Conservation (phyloP, 1,284 basidiomycete species). For the Ustilago cynodontis region DNA sequence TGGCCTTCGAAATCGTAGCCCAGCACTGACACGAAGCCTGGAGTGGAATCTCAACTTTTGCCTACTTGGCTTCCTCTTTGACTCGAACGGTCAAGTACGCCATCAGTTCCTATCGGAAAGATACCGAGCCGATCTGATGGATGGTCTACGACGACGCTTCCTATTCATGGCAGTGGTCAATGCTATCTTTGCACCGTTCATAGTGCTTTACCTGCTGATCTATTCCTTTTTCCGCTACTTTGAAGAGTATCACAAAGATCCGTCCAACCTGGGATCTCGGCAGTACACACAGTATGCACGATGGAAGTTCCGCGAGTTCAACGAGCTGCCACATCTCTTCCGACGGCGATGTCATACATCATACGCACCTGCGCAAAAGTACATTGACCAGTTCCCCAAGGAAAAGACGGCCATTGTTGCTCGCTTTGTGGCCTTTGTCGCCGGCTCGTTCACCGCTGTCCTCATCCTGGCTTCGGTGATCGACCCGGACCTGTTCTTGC, state of each 20-base stretch:
- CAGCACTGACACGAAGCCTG: conserved; percentile 84
- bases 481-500: conserved; percentile 86
- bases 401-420: conserved; percentile 89
- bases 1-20: conserved; percentile 69
- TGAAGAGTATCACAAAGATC: conserved; percentile 98
- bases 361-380: conserved; percentile 89
- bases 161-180: conserved; percentile 97
- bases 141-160: conserved; percentile 84
- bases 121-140: conserved; percentile 81
- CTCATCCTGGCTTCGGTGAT: conserved; percentile 88
- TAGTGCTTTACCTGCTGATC: conserved; percentile 94
- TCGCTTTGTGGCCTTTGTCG: conserved; percentile 93
- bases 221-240: conserved; percentile 99
- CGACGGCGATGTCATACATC: conserved; percentile 85
- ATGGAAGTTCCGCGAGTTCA: conserved; percentile 99
- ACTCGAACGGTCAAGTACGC: conserved; percentile 84
- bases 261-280: conserved; percentile 89
- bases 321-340: conserved; percentile 95
- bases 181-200: conserved; percentile 93
- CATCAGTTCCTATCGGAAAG: conserved; percentile 89
- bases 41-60: conserved; percentile 98
- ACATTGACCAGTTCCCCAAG: conserved; percentile 97
- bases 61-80: conserved; percentile 92
- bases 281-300: conserved; percentile 93
- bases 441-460: conserved; percentile 95